A percentile compares a stretch with the other conserved stretches of the same genome.
Conservation (phyloP, 2,329 filamentous ascomycete genomes). For the Aspergillus fructus region DNA sequence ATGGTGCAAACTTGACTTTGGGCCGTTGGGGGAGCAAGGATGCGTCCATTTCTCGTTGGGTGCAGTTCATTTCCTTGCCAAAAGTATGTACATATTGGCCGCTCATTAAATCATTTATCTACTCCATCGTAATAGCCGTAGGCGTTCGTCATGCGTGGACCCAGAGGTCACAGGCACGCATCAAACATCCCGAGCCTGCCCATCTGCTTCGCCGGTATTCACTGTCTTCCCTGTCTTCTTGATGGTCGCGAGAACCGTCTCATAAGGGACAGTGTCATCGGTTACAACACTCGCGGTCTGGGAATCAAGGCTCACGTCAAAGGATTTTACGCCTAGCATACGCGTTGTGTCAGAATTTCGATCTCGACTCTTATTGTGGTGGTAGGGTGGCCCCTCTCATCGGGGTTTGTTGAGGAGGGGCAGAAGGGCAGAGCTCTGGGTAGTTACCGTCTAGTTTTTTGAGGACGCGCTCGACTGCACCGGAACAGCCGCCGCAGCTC, state of each 20-base stretch:
- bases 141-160: no score
- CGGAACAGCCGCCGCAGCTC: conserved; percentile 95
- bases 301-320: conserved; percentile 81
- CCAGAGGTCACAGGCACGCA: not conserved
- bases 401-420: not conserved
- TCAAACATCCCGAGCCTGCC: conserved; percentile 38
- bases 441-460: conserved; percentile 82
- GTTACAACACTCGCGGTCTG: conserved; percentile 79
- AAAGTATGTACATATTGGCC: not conserved
- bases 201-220: conserved; percentile 59
- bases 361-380: no score
- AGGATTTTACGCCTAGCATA: conserved; percentile 73
- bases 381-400: no score
- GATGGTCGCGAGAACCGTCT: conserved; percentile 81
- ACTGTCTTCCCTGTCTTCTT: conserved; percentile 95
- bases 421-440: not conserved
- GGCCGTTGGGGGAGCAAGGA: not conserved
- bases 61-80: not conserved
- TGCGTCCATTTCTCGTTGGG: not conserved
- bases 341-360: not conserved
- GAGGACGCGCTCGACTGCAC: conserved; percentile 86
- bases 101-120: not conserved
- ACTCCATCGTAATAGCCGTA: not conserved
- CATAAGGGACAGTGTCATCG: conserved; percentile 68
- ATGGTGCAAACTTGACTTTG: not conserved